A percentile compares a stretch with the other conserved stretches of the same genome.
Conservation (phyloP, 2,329 filamentous ascomycete genomes). For the Microsporum audouinii region DNA sequence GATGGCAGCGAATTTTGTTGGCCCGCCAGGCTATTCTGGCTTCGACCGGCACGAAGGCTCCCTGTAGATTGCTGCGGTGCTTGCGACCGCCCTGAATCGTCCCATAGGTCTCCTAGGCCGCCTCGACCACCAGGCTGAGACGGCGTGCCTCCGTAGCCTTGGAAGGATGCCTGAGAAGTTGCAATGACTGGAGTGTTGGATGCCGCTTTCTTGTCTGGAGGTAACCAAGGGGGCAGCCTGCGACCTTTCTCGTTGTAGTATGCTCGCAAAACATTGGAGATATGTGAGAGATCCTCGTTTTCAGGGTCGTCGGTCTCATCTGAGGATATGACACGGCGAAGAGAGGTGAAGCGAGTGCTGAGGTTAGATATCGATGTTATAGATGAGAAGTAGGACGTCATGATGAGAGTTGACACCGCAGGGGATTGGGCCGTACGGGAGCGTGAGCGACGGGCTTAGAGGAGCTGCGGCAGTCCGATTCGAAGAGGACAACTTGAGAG, state of each 20-base stretch:
- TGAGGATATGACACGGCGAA: constrained; percentile 39
- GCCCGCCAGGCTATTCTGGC: constrained; percentile 2
- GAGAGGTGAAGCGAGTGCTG: constrained; percentile 46
- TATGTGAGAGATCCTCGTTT: constrained; percentile 76
- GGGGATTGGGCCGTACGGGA: background rate
- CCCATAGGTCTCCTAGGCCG: constrained; percentile 50
- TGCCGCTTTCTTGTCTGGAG: constrained; percentile 71
- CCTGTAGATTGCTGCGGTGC: constrained; percentile 25
- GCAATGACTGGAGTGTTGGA: constrained; percentile 37
- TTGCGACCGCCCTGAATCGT: constrained; percentile 28
- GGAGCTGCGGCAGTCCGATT: background rate
- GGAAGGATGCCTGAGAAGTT: constrained; percentile 44
- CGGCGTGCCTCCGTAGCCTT: constrained; percentile 24
- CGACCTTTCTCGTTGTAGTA: constrained; percentile 87
- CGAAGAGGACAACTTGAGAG: background rate
- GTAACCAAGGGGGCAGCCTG: constrained; percentile 74
- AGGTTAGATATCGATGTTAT: constrained; percentile 42
- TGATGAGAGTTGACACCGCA: constrained; percentile 29
- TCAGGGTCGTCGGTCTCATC: constrained; percentile 36
- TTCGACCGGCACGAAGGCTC: constrained; percentile 29
- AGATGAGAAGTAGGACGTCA: constrained; percentile 75
- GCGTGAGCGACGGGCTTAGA: background rate
- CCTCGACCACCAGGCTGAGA: constrained; percentile 26
- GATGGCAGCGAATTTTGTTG: background rate
- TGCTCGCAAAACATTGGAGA: constrained; percentile 80